A percentile compares a stretch with the other conserved stretches of the same genome.
Conservation (phyloP, 2,329 filamentous ascomycete species). For the Colletotrichum scovillei region DNA sequence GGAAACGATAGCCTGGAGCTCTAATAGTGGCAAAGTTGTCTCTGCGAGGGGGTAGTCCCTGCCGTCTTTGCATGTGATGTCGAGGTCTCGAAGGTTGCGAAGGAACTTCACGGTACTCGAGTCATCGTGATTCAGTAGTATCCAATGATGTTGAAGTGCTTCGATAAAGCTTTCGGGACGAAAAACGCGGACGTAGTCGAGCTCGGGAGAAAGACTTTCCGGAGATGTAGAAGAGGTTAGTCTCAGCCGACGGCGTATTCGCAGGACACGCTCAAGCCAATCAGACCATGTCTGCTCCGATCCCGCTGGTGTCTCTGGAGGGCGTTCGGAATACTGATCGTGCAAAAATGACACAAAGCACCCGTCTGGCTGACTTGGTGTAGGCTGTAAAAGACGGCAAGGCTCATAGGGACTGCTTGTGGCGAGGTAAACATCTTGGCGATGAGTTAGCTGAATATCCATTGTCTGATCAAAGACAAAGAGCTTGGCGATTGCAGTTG, state of each 20-base stretch:
- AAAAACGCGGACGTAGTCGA: background rate
- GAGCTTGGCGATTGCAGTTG: accelerated
- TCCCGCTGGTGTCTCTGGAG: background rate
- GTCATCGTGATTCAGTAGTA: background rate
- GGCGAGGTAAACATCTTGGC: background rate
- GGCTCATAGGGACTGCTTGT: background rate
- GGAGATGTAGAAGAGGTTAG: background rate
- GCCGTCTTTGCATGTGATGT: background rate
- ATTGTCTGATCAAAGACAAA: background rate
- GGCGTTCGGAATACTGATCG: background rate
- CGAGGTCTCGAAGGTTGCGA: background rate
- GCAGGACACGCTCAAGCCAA: background rate
- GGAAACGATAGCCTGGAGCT: background rate
- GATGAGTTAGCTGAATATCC: background rate
- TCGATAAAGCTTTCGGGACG: background rate
- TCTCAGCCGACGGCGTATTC: background rate
- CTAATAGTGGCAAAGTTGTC: background rate
- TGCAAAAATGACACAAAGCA: background rate
- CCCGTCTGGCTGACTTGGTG: accelerated
- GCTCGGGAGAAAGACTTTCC: background rate
- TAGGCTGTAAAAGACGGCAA: background rate
- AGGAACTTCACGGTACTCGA: background rate
- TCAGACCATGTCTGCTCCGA: background rate
- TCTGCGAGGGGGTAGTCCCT: background rate
- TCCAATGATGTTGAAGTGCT: background rate